Percentiles rank a stretch among this genome's conserved stretches.
phyloP scores from a whole-genome alignment of 805 yeast species.

The Candida xiaguanensis region DNA sequence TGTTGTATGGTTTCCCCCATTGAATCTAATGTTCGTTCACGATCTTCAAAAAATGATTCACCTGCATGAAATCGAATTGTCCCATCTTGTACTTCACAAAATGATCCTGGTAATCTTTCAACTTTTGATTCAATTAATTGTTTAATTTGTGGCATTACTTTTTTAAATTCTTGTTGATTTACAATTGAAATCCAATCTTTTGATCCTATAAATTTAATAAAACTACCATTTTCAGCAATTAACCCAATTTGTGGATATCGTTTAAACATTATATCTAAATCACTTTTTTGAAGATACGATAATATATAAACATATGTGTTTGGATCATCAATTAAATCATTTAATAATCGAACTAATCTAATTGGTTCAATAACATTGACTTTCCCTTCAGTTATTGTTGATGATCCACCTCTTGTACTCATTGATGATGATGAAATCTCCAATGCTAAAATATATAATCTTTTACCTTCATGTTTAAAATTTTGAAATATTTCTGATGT shows the following conservation, averaged over 20 bases:
- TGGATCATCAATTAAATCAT: slow-evolving; percentile 55
- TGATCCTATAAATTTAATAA: slow-evolving; percentile 51
- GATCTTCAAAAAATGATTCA: slow-evolving; percentile 53
- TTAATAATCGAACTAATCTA: slow-evolving; percentile 52
- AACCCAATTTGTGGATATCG: slow-evolving; percentile 71
- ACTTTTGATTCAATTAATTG: slow-evolving; percentile 55
- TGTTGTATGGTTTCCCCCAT: slow-evolving; percentile 86
- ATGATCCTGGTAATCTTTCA: slow-evolving; percentile 79
- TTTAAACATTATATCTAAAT: slow-evolving; percentile 64
- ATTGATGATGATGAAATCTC: slow-evolving; percentile 37
- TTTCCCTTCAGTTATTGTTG: slow-evolving; percentile 7
- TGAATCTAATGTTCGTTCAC: slow-evolving; percentile 60
- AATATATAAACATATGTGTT: slow-evolving; percentile 67
- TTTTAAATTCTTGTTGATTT: slow-evolving; percentile 41
- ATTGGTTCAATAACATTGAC: slow-evolving; percentile 50
- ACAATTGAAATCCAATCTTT: slow-evolving; percentile 62
- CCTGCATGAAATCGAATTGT: slow-evolving; percentile 76
- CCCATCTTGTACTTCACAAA: slow-evolving; percentile 69
- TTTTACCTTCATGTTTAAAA: slow-evolving; percentile 25
- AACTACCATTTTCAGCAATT: slow-evolving; percentile 90
- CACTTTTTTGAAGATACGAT: slow-evolving; percentile 59
- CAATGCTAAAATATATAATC: slow-evolving; percentile 37
- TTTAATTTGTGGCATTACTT: slow-evolving; percentile 59
- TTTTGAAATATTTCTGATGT: slow-evolving; percentile 26
- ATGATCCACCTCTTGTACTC: slow-evolving; percentile 6